These are phyloP conservation scores for Colletotrichum costaricense DNA, from an alignment of 2,329 filamentous ascomycete species.

Conservation along the genomic window DNA sequence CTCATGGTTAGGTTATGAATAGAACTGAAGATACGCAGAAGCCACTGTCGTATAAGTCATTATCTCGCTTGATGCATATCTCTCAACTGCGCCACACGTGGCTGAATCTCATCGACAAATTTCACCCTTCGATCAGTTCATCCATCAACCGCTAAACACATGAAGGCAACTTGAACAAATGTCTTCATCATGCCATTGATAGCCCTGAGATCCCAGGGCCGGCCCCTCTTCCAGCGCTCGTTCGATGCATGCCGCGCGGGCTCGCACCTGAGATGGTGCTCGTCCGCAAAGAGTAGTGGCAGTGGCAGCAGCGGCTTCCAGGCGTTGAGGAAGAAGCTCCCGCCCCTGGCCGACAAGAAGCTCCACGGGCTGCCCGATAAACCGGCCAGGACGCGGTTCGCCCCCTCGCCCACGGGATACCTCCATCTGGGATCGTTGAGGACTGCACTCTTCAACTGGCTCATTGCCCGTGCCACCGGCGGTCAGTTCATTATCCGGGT, in stretches of 20 bases:
- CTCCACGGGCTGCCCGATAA: constrained; percentile 55
- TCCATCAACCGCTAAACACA: constrained; percentile 2
- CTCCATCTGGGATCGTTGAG: constrained; percentile 91
- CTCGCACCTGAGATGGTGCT: constrained; percentile 25
- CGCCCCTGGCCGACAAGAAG: constrained; percentile 26
- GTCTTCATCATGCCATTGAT: constrained; percentile 25
- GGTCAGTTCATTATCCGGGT: constrained; percentile 92
- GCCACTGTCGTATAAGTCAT: constrained; percentile 6
- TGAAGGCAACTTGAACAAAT: background rate
- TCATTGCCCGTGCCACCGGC: constrained; percentile 87
- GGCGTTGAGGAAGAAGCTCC: constrained; percentile 35
- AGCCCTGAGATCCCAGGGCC: constrained; percentile 19
- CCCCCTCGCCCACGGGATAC: constrained; percentile 94
- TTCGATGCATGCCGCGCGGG: constrained; percentile 7
- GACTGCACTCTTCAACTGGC: constrained; percentile 95
- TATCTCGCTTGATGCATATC: constrained; percentile 21
- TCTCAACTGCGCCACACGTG: constrained; percentile 29
- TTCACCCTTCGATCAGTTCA: constrained; percentile 25
- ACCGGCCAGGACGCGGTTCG: constrained; percentile 78
- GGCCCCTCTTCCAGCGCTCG: constrained; percentile 4
- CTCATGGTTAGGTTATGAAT: background rate
- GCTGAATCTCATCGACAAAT: constrained; percentile 35
- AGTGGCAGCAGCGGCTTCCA: constrained; percentile 19
- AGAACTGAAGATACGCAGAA: background rate
- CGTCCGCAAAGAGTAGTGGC: constrained; percentile 18